Evolutionary conservation across 768 basidiomycete species (phyloP).

Genomic region (Suillus plorans): DNA sequence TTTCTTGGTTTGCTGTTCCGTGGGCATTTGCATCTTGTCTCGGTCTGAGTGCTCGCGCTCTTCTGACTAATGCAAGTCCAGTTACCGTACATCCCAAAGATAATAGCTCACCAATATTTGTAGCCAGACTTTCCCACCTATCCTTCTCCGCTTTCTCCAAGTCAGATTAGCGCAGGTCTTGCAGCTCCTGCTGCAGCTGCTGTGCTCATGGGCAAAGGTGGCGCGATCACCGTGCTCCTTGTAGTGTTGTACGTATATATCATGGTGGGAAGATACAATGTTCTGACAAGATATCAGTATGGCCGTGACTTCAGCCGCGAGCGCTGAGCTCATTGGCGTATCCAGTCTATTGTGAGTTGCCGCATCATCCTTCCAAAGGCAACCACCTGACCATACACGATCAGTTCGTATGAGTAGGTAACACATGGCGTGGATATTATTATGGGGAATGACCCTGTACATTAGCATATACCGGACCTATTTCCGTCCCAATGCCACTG

Average conservation of each 20-base stretch:
- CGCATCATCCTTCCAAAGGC: constrained; percentile 6
- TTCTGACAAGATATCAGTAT: constrained; percentile 23
- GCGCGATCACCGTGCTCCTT: constrained; percentile 43
- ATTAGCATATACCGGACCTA: constrained; percentile 40
- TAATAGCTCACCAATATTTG: constrained; percentile 1
- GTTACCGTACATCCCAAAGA: neutral
- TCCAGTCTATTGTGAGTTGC: constrained; percentile 41
- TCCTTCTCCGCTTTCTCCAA: constrained; percentile 40
- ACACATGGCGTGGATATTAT: neutral
- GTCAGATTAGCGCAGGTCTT: constrained; percentile 42
- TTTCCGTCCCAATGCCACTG: constrained; percentile 35
- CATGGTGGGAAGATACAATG: neutral
- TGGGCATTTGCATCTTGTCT: constrained; percentile 50
- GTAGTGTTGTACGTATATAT: constrained; percentile 38
- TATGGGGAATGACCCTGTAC: neutral
- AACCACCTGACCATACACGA: neutral
- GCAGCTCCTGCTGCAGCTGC: constrained; percentile 47
- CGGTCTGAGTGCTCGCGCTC: constrained; percentile 42
- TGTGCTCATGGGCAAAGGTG: constrained; percentile 45
- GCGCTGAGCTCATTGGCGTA: constrained; percentile 46
- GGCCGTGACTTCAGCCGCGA: constrained; percentile 48
- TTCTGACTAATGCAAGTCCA: constrained; percentile 30
- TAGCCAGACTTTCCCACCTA: constrained; percentile 56
- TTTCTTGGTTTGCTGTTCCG: constrained; percentile 59
- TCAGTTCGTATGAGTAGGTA: constrained; percentile 48